Evolutionary conservation across 2,329 filamentous ascomycete genomes (phyloP), one percentile per base, ranked within the genome.

Genomic region (Arthroderma sp.): DNA sequence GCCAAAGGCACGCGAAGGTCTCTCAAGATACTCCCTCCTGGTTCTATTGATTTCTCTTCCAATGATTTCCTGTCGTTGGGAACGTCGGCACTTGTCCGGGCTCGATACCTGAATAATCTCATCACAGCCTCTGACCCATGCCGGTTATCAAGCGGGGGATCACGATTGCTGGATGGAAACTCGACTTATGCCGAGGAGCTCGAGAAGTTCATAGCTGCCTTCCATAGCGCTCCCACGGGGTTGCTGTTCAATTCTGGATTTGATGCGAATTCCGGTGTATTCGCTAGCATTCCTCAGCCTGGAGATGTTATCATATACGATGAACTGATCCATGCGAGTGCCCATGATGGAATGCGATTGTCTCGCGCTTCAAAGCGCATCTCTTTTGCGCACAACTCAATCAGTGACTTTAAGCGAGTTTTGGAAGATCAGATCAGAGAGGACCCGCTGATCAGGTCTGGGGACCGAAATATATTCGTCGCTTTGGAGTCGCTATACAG

Each of bases 301-400:
- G 75, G 72, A 0, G 80, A 84, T 57, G 54, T 73, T 1, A 69
- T 91, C 22, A 58, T 91, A 0, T 82, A 84, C 52, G 85, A 89
- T 54, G 82, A 82, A 57, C 68, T 82, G 30, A 78, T 89, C 9
- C 85, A 89, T 53, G 85, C 85, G 0, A 87, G 82, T 52, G 76
- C 80, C 1, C 83, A 86, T 48, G 83, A 88, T 57, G 85, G 84
- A 0, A 85, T 88, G 80, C 70, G 71, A 11, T 54, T 80, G 15
- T 79, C 77, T 5, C 71, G 80, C 1, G 79, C 77, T 0, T 61
- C 54, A 0, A 60, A 54, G 32, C 68, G 53, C 57, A 43, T 68
- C 0, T 49, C 60, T 4, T 75, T 77, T 54, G 51, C 48, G 1
- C 74, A 77, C 53, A 77, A 74, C 50, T 64, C 56, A 1, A 53